Percentiles rank a stretch among this genome's conserved stretches.
These are phyloP conservation scores for Ganoderma lucidum DNA, from an alignment of 1,284 basidiomycete species.

Conservation along the genomic window DNA sequence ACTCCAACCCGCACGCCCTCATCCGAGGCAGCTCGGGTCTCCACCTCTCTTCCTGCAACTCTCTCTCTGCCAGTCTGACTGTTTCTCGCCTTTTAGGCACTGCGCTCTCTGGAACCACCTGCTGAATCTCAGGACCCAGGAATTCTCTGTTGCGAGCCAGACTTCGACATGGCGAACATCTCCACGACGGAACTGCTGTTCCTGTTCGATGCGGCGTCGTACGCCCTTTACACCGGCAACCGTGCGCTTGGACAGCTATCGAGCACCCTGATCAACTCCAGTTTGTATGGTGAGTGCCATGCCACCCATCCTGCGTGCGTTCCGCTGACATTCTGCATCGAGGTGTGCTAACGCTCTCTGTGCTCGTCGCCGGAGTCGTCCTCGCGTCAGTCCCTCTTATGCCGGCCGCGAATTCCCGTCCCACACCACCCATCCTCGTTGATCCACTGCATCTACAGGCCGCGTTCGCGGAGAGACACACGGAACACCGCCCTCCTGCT, in stretches of 20 bases:
- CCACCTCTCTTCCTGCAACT: background rate
- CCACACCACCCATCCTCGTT: background rate
- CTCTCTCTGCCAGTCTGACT: background rate
- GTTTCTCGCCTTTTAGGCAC: background rate
- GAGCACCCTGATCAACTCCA: background rate
- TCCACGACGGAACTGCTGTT: background rate
- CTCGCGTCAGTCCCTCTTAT: background rate
- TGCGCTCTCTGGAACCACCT: background rate
- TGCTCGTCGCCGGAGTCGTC: background rate
- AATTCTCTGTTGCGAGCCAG: background rate
- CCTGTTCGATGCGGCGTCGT: background rate
- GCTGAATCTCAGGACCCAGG: background rate
- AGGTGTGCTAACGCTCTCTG: background rate
- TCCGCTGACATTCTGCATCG: background rate
- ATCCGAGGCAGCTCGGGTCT: background rate
- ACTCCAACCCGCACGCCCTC: background rate
- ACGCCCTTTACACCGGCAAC: background rate
- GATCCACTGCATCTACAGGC: background rate
- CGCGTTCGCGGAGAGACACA: background rate
- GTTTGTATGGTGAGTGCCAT: background rate
- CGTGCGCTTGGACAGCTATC: background rate
- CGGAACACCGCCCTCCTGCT: slow-evolving; percentile 1
- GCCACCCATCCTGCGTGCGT: background rate
- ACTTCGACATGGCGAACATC: background rate
- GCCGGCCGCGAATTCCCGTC: background rate